A percentile compares a stretch with the other conserved stretches of the same genome.
These are phyloP conservation scores for Kwoniella dejecticola DNA, from an alignment of 768 basidiomycete genomes.

Conservation along the genomic window DNA sequence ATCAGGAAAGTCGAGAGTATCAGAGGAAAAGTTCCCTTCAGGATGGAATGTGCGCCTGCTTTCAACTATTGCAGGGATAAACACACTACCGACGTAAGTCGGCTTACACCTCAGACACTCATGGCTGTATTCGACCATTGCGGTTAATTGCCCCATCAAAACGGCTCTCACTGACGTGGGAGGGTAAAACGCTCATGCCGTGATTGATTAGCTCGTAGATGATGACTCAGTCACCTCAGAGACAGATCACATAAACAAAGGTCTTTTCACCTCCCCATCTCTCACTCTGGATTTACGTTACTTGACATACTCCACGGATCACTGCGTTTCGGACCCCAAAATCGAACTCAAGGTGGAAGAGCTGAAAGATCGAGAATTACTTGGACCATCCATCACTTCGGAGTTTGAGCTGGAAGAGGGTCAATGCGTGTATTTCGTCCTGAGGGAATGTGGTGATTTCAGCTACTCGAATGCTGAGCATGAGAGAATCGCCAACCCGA, in stretches of 20 bases:
- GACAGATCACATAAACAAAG: slow-evolving; percentile 60
- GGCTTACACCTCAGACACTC: too few species aligned
- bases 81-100: slow-evolving; percentile 64
- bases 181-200: slow-evolving; percentile 6
- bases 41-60: slow-evolving; percentile 89
- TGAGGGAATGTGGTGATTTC: slow-evolving; percentile 67
- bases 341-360: slow-evolving; percentile 68
- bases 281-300: slow-evolving; percentile 69
- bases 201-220: slow-evolving; percentile 53
- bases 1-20: slow-evolving; percentile 64
- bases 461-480: slow-evolving; percentile 41
- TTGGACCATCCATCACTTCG: slow-evolving; percentile 66
- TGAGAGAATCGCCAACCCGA: slow-evolving; percentile 55
- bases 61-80: slow-evolving; percentile 87
- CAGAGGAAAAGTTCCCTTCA: slow-evolving; percentile 75
- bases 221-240: slow-evolving; percentile 47
- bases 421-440: slow-evolving; percentile 83
- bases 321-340: slow-evolving; percentile 60
- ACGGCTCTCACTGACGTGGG: too few species aligned
- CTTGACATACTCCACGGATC: slow-evolving; percentile 64
- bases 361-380: slow-evolving; percentile 65
- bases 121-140: too few species aligned
- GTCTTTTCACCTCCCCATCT: slow-evolving; percentile 47
- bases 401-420: slow-evolving; percentile 74
- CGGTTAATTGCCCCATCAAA: too few species aligned